Evolutionary conservation across 2,329 filamentous ascomycete species (phyloP), one percentile per base, ranked within the genome.

Genomic region (Hypoxylon sp.): DNA sequence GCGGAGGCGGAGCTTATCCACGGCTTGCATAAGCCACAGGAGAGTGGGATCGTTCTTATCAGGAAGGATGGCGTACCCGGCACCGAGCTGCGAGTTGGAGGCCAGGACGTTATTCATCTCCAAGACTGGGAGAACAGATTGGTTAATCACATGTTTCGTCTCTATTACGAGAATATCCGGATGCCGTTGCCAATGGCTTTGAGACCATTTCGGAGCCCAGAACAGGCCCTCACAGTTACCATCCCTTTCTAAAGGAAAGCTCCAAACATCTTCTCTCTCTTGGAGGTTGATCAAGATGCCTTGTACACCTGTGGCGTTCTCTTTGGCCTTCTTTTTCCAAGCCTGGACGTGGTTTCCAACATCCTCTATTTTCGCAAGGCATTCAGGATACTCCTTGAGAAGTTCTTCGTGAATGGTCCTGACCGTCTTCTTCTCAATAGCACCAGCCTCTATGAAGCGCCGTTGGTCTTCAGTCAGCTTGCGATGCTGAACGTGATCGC

Each of bases 91-190:
- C 3, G 70, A 58, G 29, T 72, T 71, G 21, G 68, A 52, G 27
- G 72, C 72, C 14, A 75, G 53, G 1, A 74, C 69, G 37, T 69
- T 74, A 39, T 73, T 74, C 73, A 74, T 75, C 54, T 75, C 73
- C 5, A 74, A 70, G 34, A 74, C 65, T 1, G 73, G 69, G 11
- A 75, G 63, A n/a, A 75, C 62, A 7, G 72, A 71, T 23, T 69
- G 67, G 53, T 73, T 72, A 37, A 69, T 67, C 62, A 75, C 71
- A 30, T 75, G 68, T 39, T 71, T 69, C 1, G 71, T 61, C 47
- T 73, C 67, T 65, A 75, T 75, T 11, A 75, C 58, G 23, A 75
- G 67, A 32, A 75, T 71, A 57, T 75, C 73, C 34, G 73, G 73
- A 25, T 70, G 71, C 7, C 72, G 72, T 64, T 71, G 70, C 73